These are phyloP conservation scores for Trametes cinnabarina DNA, from an alignment of 768 basidiomycete genomes.

Conservation along the genomic window DNA sequence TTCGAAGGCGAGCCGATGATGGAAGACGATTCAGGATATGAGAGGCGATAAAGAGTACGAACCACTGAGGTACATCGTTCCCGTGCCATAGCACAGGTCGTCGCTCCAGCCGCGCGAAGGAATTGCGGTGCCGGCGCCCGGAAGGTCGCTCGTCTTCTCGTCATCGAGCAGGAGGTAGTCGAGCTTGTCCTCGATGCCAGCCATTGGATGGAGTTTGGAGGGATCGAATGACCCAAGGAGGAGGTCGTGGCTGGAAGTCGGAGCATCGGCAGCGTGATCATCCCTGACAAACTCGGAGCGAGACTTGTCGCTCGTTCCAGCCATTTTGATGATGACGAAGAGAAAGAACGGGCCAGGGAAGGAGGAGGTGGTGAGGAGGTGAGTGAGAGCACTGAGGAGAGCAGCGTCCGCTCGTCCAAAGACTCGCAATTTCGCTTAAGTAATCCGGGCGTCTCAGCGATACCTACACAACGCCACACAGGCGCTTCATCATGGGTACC, in stretches of 20 bases:
- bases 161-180: slow-evolving; percentile 96
- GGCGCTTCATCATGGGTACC: no score
- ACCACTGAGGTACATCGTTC: slow-evolving; percentile 98
- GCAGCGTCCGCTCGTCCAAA: background rate
- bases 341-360: background rate
- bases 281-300: slow-evolving; percentile 11
- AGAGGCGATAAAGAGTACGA: slow-evolving; percentile 53
- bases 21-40: slow-evolving; percentile 24
- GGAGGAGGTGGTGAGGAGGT: background rate
- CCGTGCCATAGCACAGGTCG: slow-evolving; percentile 98
- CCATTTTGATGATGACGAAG: slow-evolving; percentile 1
- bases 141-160: slow-evolving; percentile 88
- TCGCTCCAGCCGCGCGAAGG: slow-evolving; percentile 98
- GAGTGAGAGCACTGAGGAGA: slow-evolving; percentile 19
- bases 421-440: slow-evolving; percentile 10
- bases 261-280: background rate
- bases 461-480: background rate
- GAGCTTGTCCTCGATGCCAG: slow-evolving; percentile 86
- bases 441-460: slow-evolving; percentile 3
- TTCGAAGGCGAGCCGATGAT: slow-evolving; percentile 18
- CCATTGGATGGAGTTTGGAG: slow-evolving; percentile 89
- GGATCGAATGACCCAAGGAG: slow-evolving; percentile 89
- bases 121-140: slow-evolving; percentile 87
- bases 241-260: slow-evolving; percentile 56
- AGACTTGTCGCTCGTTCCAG: slow-evolving; percentile 1